Conservation (phyloP, 2,329 filamentous ascomycete genomes). For the Colletotrichum melonis region DNA sequence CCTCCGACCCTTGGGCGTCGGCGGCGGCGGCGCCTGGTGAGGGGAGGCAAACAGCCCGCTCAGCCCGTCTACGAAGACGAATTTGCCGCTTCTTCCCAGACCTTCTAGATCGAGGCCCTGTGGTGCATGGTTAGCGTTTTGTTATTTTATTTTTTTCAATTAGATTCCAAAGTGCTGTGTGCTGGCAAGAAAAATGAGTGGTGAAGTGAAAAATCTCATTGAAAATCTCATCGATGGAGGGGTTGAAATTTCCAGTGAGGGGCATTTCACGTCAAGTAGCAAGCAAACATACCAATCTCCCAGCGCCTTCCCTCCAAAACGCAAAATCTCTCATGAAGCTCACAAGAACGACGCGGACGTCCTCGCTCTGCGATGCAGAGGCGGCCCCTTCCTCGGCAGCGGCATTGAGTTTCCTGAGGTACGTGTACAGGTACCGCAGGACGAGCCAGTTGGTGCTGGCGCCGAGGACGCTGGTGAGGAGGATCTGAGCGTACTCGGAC, state of each 20-base stretch:
- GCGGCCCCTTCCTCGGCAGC: neutral
- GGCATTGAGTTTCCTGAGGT: slow-evolving; percentile 45
- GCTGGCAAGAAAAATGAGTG: neutral
- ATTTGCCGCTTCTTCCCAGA: slow-evolving; percentile 65
- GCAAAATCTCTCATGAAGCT: slow-evolving; percentile 83
- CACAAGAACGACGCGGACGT: slow-evolving; percentile 75
- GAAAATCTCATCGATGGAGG: slow-evolving; percentile 18
- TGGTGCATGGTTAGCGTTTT: neutral
- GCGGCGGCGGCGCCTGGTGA: neutral
- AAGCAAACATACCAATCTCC: slow-evolving; percentile 68
- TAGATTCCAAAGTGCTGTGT: accelerated
- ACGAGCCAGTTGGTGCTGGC: slow-evolving; percentile 75
- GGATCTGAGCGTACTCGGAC: slow-evolving; percentile 67
- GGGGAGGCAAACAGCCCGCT: slow-evolving; percentile 62
- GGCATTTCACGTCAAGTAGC: slow-evolving; percentile 17
- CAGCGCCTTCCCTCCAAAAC: slow-evolving; percentile 81
- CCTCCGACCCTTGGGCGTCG: slow-evolving; percentile 28
- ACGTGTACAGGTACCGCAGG: slow-evolving; percentile 64
- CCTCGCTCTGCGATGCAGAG: slow-evolving; percentile 34
- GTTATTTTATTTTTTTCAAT: neutral
- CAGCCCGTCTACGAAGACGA: slow-evolving; percentile 82
- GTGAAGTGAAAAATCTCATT: neutral
- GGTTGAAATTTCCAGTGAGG: neutral
- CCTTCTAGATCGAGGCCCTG: slow-evolving; percentile 79
- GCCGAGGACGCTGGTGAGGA: slow-evolving; percentile 76